Evolutionary conservation across 129 eudicot genomes (phyloP).

Genomic region (Arctium minus): DNA sequence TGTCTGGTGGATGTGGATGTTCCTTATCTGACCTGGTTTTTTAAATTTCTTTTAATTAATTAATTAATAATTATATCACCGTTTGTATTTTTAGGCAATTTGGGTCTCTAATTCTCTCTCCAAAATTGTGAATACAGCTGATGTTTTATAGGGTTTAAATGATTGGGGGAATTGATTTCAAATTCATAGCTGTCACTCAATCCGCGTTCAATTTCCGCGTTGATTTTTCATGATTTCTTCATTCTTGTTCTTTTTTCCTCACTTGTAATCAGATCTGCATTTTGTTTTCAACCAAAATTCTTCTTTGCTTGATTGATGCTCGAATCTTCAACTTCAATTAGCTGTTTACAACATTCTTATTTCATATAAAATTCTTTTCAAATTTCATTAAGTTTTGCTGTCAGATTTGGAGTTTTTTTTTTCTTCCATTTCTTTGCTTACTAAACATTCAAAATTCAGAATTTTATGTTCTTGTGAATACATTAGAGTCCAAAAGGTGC

Average conservation of each 20-base stretch:
- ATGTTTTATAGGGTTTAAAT: conserved; percentile 16
- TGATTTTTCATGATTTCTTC: conserved; percentile 2
- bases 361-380: conserved; percentile 8
- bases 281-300: conserved; percentile 18
- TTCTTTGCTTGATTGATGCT: not conserved
- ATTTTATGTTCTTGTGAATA: not conserved
- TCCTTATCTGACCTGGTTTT: conserved; percentile 19
- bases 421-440: not conserved
- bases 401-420: not conserved
- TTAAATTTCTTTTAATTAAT: conserved; percentile 2
- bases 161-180: conserved; percentile 30
- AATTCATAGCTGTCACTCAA: conserved; percentile 17
- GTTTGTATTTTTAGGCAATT: not conserved
- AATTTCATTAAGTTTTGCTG: not conserved
- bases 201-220: conserved; percentile 11
- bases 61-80: not conserved
- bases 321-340: conserved; percentile 1
- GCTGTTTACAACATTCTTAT: not conserved
- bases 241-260: conserved; percentile 7
- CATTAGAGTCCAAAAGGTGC: not conserved
- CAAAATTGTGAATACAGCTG: conserved; percentile 11
- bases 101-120: not conserved
- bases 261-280: conserved; percentile 40
- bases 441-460: not conserved
- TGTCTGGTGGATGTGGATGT: conserved; percentile 14